These are phyloP conservation scores for Termitomyces sp. DNA, from an alignment of 768 basidiomycete genomes.

Conservation along the genomic window DNA sequence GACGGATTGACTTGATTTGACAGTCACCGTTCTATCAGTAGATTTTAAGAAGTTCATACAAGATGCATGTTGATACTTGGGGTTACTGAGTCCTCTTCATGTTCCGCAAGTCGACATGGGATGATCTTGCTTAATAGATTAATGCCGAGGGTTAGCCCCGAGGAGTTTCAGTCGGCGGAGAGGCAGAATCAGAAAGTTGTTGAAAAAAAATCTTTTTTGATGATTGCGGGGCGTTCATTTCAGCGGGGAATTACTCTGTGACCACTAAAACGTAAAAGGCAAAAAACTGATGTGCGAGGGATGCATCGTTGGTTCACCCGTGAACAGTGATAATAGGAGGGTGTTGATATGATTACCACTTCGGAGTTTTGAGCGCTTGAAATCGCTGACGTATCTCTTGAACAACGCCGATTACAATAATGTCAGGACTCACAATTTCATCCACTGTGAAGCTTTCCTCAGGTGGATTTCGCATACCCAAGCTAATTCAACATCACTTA, in stretches of 20 bases:
- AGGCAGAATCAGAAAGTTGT: not conserved
- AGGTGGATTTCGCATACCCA: conserved; percentile 4
- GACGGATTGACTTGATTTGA: not conserved
- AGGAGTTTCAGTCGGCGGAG: not conserved
- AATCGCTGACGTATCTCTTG: not conserved
- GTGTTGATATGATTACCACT: no score
- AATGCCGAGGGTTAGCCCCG: not conserved
- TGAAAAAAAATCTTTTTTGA: not conserved
- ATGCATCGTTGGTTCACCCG: not conserved
- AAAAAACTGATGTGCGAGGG: no score
- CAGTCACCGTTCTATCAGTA: not conserved
- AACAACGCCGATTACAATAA: conserved; percentile 4
- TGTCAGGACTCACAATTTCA: conserved; percentile 17
- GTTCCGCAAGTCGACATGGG: not conserved
- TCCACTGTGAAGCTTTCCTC: conserved; percentile 20
- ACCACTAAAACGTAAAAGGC: not conserved
- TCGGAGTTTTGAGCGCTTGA: no score
- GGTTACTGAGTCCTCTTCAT: not conserved
- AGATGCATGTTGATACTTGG: not conserved
- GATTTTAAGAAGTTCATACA: not conserved
- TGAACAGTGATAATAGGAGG: not conserved
- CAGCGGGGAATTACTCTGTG: not conserved
- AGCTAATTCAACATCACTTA: not conserved
- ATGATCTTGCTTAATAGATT: not conserved
- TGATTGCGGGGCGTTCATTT: not conserved